A percentile compares a stretch with the other conserved stretches of the same genome.
phyloP scores from a whole-genome alignment of 768 basidiomycete genomes.

The Ramaria sp. region DNA sequence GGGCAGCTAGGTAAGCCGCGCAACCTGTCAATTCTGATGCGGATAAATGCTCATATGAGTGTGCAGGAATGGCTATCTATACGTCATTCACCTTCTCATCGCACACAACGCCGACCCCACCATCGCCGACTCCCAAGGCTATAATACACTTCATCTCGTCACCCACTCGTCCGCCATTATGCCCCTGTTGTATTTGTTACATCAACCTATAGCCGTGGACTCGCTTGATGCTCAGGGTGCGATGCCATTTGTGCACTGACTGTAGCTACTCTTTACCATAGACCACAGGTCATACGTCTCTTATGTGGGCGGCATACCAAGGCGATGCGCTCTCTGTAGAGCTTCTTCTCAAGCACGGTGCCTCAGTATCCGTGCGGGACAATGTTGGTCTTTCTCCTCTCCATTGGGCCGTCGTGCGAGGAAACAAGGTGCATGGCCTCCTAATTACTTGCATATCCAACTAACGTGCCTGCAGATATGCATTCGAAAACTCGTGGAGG shows the following conservation, averaged over 20 bases:
- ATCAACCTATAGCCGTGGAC: constrained; percentile 90
- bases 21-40: not conserved
- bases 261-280: not conserved
- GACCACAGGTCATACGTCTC: constrained; percentile 58
- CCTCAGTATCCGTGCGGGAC: constrained; percentile 67
- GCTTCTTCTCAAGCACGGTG: constrained; percentile 77
- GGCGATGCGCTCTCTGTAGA: constrained; percentile 95
- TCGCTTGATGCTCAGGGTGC: constrained; percentile 68
- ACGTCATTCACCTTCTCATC: constrained; percentile 87
- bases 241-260: not conserved
- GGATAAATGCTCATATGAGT: not conserved
- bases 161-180: constrained; percentile 92
- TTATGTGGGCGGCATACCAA: constrained; percentile 99
- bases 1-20: constrained; percentile 63
- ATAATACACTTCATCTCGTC: constrained; percentile 91
- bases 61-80: constrained; percentile 84
- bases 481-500: constrained; percentile 76
- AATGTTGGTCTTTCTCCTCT: constrained; percentile 78
- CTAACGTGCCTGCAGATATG: constrained; percentile 24
- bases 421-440: constrained; percentile 47
- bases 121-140: constrained; percentile 86
- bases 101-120: constrained; percentile 87
- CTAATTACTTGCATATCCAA: not conserved
- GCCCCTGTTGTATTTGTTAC: constrained; percentile 84
- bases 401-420: constrained; percentile 96